A percentile compares a stretch with the other conserved stretches of the same genome.
These are phyloP conservation scores for Calonectria hawksworthii DNA, from an alignment of 2,329 filamentous ascomycete species.

Conservation along the genomic window DNA sequence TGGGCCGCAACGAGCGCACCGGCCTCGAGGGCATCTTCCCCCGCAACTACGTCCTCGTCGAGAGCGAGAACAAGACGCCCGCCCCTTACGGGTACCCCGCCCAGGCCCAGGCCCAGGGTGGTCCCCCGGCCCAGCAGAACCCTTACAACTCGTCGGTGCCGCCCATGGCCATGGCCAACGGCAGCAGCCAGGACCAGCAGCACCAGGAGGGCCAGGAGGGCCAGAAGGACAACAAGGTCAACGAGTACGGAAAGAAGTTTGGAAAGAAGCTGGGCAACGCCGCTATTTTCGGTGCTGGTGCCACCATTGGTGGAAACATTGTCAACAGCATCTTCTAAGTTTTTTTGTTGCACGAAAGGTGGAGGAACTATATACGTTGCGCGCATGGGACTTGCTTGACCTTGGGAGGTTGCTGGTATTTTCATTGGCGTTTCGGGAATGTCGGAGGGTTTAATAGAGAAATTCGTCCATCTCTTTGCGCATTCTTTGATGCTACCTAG, in stretches of 20 bases:
- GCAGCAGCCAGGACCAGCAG: constrained; percentile 57
- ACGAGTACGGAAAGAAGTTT: constrained; percentile 90
- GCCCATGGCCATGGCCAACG: constrained; percentile 78
- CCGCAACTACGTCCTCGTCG: constrained; percentile 85
- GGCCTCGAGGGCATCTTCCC: constrained; percentile 94
- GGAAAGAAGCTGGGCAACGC: constrained; percentile 89
- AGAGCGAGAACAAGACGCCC: constrained; percentile 69
- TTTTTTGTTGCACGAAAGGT: background rate
- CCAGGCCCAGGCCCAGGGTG: constrained; percentile 53
- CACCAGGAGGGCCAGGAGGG: constrained; percentile 53
- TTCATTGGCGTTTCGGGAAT: constrained; percentile 34
- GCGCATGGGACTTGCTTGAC: background rate
- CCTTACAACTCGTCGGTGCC: constrained; percentile 80
- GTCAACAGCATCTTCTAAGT: constrained; percentile 89
- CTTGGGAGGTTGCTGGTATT: background rate
- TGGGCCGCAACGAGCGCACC: constrained; percentile 87
- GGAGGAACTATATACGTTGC: background rate
- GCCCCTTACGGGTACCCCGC: constrained; percentile 57
- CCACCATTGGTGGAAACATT: constrained; percentile 89
- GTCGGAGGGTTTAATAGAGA: constrained; percentile 23
- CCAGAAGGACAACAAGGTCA: constrained; percentile 70
- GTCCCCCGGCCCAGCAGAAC: constrained; percentile 65
- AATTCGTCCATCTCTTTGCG: constrained; percentile 5
- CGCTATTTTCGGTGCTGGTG: constrained; percentile 93
- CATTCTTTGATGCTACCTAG: constrained; percentile 6